Evolutionary conservation across 352 stramenopile genomes (phyloP).

Genomic region (Pythium dissotocum): DNA sequence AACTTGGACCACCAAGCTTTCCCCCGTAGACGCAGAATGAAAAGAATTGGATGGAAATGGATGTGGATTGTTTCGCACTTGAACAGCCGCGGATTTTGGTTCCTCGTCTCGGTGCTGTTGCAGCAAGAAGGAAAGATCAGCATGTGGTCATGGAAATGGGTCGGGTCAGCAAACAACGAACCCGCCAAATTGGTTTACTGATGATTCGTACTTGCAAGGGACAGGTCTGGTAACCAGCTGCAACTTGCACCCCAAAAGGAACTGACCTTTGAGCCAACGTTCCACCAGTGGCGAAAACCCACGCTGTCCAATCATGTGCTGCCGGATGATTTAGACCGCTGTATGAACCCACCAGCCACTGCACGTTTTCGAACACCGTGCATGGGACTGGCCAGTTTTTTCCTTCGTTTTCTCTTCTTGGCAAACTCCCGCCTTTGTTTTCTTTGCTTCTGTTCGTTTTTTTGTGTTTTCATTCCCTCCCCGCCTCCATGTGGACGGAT

Average conservation of each 20-base stretch:
- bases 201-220: neutral
- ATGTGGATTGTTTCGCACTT: neutral
- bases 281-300: neutral
- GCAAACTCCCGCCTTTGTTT: neutral
- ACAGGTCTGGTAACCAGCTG: constrained; percentile 1
- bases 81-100: neutral
- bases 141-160: neutral
- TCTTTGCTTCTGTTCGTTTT: neutral
- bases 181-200: neutral
- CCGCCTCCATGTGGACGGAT: neutral
- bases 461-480: constrained; percentile 2
- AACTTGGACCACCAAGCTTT: no score
- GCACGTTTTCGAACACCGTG: constrained; percentile 18
- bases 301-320: neutral
- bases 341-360: neutral
- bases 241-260: neutral
- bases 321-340: neutral
- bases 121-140: neutral
- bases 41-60: neutral
- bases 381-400: constrained; percentile 18
- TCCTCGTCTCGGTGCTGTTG: neutral
- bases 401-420: constrained; percentile 2
- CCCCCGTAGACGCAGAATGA: neutral
- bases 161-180: neutral
- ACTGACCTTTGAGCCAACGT: neutral